phyloP scores from a whole-genome alignment of 2,329 filamentous ascomycete genomes.

The Aspergillus neotritici region DNA sequence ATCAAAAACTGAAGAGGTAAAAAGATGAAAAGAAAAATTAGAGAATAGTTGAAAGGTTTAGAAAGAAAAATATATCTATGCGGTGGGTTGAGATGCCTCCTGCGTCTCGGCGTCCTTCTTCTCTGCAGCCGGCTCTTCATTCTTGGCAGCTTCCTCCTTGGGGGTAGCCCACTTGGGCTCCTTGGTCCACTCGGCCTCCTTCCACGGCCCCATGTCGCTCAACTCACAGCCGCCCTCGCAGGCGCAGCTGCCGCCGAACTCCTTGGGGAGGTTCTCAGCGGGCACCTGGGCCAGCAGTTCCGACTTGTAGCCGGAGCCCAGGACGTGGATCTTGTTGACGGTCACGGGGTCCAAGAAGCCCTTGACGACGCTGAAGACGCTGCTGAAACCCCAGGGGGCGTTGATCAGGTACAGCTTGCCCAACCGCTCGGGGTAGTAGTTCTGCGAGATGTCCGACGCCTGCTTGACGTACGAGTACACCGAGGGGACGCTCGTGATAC shows the following conservation, averaged over 20 bases:
- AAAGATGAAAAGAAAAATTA: slow-evolving; percentile 7
- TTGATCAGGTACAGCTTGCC: slow-evolving; percentile 98
- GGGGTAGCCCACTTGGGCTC: slow-evolving; percentile 39
- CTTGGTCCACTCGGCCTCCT: slow-evolving; percentile 42
- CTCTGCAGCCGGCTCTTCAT: slow-evolving; percentile 22
- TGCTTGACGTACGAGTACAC: slow-evolving; percentile 85
- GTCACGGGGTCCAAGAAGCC: slow-evolving; percentile 95
- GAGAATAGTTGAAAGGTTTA: neutral
- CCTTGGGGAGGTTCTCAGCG: slow-evolving; percentile 79
- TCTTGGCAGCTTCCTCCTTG: slow-evolving; percentile 25
- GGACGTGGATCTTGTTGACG: slow-evolving; percentile 88
- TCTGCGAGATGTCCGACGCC: slow-evolving; percentile 86
- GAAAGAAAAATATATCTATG: slow-evolving; percentile 22
- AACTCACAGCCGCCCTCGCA: slow-evolving; percentile 78
- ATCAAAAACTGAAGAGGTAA: slow-evolving; percentile 5
- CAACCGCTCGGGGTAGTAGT: slow-evolving; percentile 97
- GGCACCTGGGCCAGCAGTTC: slow-evolving; percentile 81
- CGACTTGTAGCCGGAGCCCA: slow-evolving; percentile 73
- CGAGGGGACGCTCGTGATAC: slow-evolving; percentile 69
- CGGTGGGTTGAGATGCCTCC: slow-evolving; percentile 23
- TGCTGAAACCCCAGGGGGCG: slow-evolving; percentile 89
- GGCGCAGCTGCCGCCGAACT: slow-evolving; percentile 76
- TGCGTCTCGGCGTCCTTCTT: slow-evolving; percentile 23
- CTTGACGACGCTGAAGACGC: slow-evolving; percentile 81
- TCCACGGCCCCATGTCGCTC: slow-evolving; percentile 88